Evolutionary conservation across 179 eudicot genomes (phyloP).

Genomic region (Heliamphora ciliata): DNA sequence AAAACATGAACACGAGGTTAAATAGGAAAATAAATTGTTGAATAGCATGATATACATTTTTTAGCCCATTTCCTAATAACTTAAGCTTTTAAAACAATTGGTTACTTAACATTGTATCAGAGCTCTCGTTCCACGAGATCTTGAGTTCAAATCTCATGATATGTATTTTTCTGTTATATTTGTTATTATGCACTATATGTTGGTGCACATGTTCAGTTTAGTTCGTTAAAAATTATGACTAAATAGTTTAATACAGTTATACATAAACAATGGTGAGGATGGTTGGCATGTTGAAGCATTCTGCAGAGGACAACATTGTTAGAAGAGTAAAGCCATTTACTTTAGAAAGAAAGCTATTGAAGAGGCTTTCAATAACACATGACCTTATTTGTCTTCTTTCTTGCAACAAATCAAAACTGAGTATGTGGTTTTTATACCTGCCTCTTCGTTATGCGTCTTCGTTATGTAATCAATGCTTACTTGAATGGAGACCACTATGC

Average conservation of each 20-base stretch:
- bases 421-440: background rate
- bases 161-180: too few species aligned
- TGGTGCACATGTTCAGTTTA: background rate
- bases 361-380: background rate
- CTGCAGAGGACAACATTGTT: too few species aligned
- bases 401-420: background rate
- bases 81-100: too few species aligned
- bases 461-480: too few species aligned
- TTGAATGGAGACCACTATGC: background rate
- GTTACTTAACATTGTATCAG: too few species aligned
- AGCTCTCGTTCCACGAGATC: too few species aligned
- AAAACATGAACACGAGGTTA: background rate
- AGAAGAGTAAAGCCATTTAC: background rate
- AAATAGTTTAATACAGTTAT: background rate
- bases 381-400: background rate
- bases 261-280: background rate
- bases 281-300: background rate
- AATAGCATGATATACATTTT: too few species aligned
- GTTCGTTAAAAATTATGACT: background rate
- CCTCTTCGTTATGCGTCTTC: too few species aligned
- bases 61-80: too few species aligned
- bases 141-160: too few species aligned
- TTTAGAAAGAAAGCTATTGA: background rate
- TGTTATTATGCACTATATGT: too few species aligned
- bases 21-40: background rate